Evolutionary conservation across 192 early-diverging fungal species (phyloP).

Genomic region (Dispira parvispora): DNA sequence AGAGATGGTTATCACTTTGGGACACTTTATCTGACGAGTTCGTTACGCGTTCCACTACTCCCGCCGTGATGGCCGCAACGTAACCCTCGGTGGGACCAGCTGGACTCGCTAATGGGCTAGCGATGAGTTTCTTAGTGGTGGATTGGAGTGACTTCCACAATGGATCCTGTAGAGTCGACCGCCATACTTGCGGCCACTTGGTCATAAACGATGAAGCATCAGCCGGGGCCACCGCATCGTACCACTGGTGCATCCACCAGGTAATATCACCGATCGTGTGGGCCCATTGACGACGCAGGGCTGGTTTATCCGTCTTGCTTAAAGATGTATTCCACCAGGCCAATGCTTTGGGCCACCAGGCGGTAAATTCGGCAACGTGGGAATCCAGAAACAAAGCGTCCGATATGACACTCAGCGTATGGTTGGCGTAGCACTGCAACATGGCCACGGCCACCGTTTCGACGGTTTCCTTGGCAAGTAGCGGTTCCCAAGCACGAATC

Average conservation of each 20-base stretch:
- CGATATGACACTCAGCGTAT: neutral
- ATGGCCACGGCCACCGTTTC: neutral
- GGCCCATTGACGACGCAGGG: conserved; percentile 6
- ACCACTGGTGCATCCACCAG: neutral
- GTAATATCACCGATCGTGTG: neutral
- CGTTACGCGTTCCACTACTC: neutral
- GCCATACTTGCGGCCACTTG: neutral
- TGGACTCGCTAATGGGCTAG: neutral
- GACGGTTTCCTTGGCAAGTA: conserved; percentile 3
- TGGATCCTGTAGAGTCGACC: neutral
- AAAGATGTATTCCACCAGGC: neutral
- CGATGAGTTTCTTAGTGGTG: neutral
- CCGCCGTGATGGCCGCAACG: neutral
- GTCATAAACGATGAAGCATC: neutral
- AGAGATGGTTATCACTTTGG: neutral
- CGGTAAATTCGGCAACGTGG: neutral
- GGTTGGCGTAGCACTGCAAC: neutral
- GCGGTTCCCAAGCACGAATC: neutral
- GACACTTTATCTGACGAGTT: neutral
- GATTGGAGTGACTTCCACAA: neutral
- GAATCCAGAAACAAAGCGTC: neutral
- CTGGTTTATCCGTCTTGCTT: neutral
- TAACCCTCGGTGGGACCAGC: conserved; percentile 1
- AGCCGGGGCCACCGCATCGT: neutral
- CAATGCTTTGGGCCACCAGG: neutral